Conservation (phyloP, 208 protist species). For the Herpetomonas tarakana region DNA sequence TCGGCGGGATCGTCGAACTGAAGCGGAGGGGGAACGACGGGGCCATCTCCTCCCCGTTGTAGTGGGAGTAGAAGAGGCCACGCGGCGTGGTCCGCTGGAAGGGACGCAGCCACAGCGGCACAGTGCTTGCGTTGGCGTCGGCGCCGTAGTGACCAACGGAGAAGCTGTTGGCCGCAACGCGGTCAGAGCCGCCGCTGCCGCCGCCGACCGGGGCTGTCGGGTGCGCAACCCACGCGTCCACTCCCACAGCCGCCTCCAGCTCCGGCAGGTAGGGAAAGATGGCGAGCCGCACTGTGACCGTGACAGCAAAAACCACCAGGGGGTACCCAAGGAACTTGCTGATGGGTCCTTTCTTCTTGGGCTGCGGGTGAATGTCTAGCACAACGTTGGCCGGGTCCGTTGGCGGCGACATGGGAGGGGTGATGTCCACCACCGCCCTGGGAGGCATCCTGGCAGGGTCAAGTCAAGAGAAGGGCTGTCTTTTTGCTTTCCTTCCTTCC, state of each 20-base stretch:
- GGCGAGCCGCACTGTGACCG: conserved; percentile 11
- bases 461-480: too few species aligned
- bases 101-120: not conserved
- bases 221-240: not conserved
- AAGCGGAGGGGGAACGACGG: conserved; percentile 31
- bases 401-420: not conserved
- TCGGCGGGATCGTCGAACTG: conserved; percentile 28
- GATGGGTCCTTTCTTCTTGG: not conserved
- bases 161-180: not conserved
- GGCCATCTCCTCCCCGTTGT: conserved; percentile 5
- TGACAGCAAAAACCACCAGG: conserved; percentile 9
- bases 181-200: not conserved
- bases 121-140: not conserved
- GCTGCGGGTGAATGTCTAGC: not conserved
- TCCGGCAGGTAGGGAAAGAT: conserved; percentile 2
- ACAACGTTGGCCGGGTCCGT: not conserved
- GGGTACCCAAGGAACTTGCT: conserved; percentile 5
- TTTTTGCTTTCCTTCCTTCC: too few species aligned
- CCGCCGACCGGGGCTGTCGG: too few species aligned
- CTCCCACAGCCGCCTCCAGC: not conserved
- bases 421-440: not conserved
- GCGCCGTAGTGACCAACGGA: not conserved
- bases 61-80: conserved; percentile 5
- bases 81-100: not conserved
- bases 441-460: not conserved